Percentiles rank a stretch among this genome's conserved stretches.
These are phyloP conservation scores for Coemansia sp. DNA, from an alignment of 192 early-diverging fungal genomes.

Conservation along the genomic window DNA sequence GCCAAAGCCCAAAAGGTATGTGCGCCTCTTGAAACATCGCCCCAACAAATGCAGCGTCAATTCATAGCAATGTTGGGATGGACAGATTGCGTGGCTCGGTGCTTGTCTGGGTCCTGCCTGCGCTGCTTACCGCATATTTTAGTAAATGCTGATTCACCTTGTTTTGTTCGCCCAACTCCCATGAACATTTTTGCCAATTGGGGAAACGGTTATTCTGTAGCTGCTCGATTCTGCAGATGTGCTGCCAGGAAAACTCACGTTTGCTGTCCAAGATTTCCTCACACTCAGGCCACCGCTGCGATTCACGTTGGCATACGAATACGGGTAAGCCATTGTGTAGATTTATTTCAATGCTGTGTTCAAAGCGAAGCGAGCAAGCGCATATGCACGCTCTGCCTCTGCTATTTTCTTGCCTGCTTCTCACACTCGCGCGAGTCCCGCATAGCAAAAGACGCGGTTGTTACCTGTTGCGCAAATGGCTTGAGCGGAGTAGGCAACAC, in stretches of 20 bases:
- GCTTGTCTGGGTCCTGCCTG: background rate
- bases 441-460: background rate
- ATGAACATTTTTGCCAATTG: no score
- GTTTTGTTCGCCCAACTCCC: background rate
- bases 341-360: background rate
- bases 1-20: constrained; percentile 41
- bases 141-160: background rate
- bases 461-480: constrained; percentile 1
- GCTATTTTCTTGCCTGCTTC: background rate
- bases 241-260: constrained; percentile 26
- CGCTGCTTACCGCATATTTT: background rate
- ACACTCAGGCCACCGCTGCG: constrained; percentile 26
- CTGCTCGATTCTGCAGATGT: constrained; percentile 20
- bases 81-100: background rate
- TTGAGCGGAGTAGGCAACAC: background rate
- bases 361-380: no score
- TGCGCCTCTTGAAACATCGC: background rate
- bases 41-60: background rate
- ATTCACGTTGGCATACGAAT: constrained; percentile 47
- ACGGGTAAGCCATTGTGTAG: constrained; percentile 38
- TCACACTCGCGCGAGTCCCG: background rate
- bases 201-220: constrained; percentile 18
- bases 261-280: constrained; percentile 41
- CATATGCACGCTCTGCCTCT: background rate
- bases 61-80: background rate